Percentiles rank a stretch among this genome's conserved stretches.
Conservation (phyloP, 495 filamentous ascomycete species). For the Aspergillus wentii region DNA sequence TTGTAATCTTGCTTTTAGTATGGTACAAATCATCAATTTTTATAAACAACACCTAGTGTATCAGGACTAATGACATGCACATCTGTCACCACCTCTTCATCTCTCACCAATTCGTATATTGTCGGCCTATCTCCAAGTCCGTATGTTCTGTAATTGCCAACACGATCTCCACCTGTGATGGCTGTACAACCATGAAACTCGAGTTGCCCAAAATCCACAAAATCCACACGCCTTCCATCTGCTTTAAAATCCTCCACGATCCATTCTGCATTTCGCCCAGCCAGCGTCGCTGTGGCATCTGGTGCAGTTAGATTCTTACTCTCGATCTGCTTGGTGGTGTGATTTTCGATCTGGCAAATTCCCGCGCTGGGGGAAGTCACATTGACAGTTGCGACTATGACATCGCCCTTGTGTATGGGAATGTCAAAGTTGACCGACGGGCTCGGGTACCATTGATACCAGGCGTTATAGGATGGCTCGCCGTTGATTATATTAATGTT, state of each 20-base stretch:
- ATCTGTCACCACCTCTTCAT: too few relatives aligned
- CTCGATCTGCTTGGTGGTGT: constrained; percentile 43
- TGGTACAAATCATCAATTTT: too few relatives aligned
- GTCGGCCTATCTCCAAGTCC: too few relatives aligned
- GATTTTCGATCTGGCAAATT: constrained; percentile 46
- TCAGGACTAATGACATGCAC: too few relatives aligned
- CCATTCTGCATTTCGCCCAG: constrained; percentile 52
- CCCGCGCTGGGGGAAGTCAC: constrained; percentile 41
- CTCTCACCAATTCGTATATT: too few relatives aligned
- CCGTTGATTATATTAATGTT: constrained; percentile 42
- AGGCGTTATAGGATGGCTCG: constrained; percentile 40
- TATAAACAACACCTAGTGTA: too few relatives aligned
- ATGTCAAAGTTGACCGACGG: constrained; percentile 51
- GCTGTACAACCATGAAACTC: background rate
- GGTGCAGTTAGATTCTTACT: constrained; percentile 1
- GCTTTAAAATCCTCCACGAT: constrained; percentile 50
- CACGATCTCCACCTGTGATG: too few relatives aligned
- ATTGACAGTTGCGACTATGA: constrained; percentile 46
- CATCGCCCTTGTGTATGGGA: constrained; percentile 44
- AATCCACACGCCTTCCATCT: background rate
- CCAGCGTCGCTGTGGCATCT: constrained; percentile 36
- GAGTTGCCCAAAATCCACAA: background rate
- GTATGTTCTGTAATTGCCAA: too few relatives aligned
- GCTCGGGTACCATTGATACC: constrained; percentile 60
- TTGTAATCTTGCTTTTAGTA: too few relatives aligned